Percentiles rank a stretch among this genome's conserved stretches.
Evolutionary conservation across 1,284 basidiomycete genomes (phyloP).

Genomic region (Trichosporon sp.): DNA sequence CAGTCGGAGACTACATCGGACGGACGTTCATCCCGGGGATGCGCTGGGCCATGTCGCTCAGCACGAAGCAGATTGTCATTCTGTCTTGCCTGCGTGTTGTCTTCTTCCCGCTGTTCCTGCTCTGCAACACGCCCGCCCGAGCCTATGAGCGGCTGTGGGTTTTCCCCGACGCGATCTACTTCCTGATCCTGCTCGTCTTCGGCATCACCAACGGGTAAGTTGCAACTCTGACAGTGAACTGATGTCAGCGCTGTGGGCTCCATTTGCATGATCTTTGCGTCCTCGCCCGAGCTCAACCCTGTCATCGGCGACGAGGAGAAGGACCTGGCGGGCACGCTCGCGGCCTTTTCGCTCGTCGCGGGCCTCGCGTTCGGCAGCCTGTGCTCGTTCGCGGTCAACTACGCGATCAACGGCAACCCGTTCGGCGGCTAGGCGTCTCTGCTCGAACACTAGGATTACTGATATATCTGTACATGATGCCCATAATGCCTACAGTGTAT

Average conservation of each 20-base stretch:
- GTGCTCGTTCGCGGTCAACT: slow-evolving; percentile 66
- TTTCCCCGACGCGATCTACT: slow-evolving; percentile 68
- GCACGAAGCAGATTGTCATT: slow-evolving; percentile 10
- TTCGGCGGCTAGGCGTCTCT: slow-evolving; percentile 22
- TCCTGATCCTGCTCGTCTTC: slow-evolving; percentile 66
- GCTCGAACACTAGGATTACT: slow-evolving; percentile 1
- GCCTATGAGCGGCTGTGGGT: slow-evolving; percentile 52
- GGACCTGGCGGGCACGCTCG: slow-evolving; percentile 74
- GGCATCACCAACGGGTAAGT: slow-evolving; percentile 71
- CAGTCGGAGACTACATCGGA: slow-evolving; percentile 70
- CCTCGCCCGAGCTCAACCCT: slow-evolving; percentile 45
- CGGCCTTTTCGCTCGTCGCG: slow-evolving; percentile 69
- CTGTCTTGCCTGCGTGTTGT: slow-evolving; percentile 64
- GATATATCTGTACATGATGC: slow-evolving; percentile 14
- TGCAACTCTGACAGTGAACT: slow-evolving; percentile 8
- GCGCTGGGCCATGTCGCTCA: slow-evolving; percentile 51
- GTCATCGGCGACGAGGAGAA: slow-evolving; percentile 59
- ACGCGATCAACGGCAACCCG: slow-evolving; percentile 22
- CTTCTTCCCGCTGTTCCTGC: slow-evolving; percentile 76
- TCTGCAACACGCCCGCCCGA: slow-evolving; percentile 60
- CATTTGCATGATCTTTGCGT: slow-evolving; percentile 46
- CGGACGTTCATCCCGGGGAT: slow-evolving; percentile 65
- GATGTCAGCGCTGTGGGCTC: slow-evolving; percentile 38
- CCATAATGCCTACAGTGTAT: slow-evolving; percentile 21
- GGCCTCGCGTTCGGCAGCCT: slow-evolving; percentile 72